phyloP scores from a whole-genome alignment of 2,329 filamentous ascomycete genomes.

The Fusarium caatingaense region DNA sequence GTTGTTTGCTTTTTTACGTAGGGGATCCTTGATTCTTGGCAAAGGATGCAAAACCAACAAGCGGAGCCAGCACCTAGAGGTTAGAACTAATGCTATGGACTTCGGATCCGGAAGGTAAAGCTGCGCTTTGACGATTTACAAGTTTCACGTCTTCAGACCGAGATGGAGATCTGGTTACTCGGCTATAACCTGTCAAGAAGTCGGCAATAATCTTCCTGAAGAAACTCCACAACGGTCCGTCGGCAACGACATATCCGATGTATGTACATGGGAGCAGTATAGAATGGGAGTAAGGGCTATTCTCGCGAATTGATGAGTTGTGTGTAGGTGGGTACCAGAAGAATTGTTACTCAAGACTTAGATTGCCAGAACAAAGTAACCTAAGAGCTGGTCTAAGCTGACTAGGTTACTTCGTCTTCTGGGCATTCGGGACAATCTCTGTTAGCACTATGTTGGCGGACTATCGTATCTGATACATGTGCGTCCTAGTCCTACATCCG shows the following conservation, averaged over 20 bases:
- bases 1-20: neutral
- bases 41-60: neutral
- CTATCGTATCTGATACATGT: neutral
- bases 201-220: neutral
- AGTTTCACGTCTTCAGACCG: neutral
- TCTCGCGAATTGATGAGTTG: no score
- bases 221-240: neutral
- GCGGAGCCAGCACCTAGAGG: neutral
- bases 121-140: neutral
- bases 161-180: neutral
- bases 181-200: neutral
- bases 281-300: neutral
- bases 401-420: neutral
- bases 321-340: neutral
- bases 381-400: neutral
- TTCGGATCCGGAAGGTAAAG: neutral
- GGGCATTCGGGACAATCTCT: neutral
- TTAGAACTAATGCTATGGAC: neutral
- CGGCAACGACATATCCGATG: neutral
- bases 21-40: neutral
- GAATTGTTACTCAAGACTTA: neutral
- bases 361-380: fast-evolving
- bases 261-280: neutral
- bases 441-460: neutral
- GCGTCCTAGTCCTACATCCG: neutral